phyloP scores from a whole-genome alignment of 208 protist genomes.

The Acanthamoeba quina region DNA sequence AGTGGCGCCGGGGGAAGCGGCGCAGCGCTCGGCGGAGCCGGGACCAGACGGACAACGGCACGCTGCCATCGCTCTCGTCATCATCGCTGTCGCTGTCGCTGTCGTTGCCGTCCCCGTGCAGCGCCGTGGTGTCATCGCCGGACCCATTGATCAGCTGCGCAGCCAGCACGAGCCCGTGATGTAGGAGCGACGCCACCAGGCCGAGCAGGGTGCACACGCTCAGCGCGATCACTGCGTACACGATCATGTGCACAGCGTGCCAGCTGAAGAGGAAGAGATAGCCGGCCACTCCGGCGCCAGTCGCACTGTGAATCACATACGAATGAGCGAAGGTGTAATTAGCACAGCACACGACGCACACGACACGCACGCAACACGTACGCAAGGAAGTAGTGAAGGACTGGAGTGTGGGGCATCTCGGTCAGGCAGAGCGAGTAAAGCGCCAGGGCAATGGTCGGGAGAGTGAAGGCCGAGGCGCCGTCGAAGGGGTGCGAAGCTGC shows the following conservation, averaged over 20 bases:
- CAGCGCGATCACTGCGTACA: neutral
- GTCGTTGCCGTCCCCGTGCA: too few species aligned
- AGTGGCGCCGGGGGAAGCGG: too few species aligned
- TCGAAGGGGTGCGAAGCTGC: neutral
- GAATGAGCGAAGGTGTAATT: neutral
- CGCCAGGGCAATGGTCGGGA: neutral
- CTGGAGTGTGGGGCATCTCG: neutral
- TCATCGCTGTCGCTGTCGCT: too few species aligned
- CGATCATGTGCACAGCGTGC: conserved; percentile 35
- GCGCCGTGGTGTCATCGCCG: neutral
- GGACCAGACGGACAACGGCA: too few species aligned
- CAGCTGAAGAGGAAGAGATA: conserved; percentile 29
- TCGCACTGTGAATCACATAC: neutral
- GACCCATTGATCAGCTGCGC: neutral
- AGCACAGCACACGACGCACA: neutral
- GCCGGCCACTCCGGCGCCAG: neutral
- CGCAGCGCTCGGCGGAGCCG: too few species aligned
- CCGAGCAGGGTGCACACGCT: neutral
- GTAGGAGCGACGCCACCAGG: neutral
- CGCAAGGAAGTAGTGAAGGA: conserved; percentile 7
- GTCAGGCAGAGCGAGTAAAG: neutral
- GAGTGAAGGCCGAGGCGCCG: neutral
- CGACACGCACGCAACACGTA: neutral
- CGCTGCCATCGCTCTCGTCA: too few species aligned
- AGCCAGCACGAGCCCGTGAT: neutral